Base-by-base conservation (phyloP, 192 early-diverging fungal genomes). In the Coemansia javaensis region DNA sequence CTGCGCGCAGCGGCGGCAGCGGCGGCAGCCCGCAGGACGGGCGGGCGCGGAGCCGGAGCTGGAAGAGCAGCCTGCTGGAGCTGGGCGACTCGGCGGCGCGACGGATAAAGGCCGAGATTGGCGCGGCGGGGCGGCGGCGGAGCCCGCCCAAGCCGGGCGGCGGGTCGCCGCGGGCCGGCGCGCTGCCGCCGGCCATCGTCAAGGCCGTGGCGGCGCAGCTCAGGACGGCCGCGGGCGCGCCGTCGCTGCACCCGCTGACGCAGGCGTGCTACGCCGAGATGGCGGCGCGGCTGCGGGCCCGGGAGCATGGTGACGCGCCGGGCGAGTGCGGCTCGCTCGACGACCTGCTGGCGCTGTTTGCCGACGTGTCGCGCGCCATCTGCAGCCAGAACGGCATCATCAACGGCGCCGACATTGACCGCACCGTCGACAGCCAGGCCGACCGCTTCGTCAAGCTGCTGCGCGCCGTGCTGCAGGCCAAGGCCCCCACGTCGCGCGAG, bases 401-500 rank as follows among this genome's bases (percentile, higher is more conserved):
- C 11, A 61, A 50, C 32, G 35, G 33, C 39, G 60, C 41, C 7
- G 66, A 59, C 16, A 37, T 64, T 11, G 25, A 50, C 4, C 61
- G 57, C 34, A 76, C 62, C 1, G 62, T 76, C n/a, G 59, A 57
- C 1, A 69, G 61, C 57, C 73, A 76, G 40, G 17, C 53, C 32
- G 43, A 46, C 15, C 55, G 56, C 18, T 69, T 76, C 43, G 44
- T 69, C 24, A 69, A 69, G 49, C 61, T 76, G 2, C 45, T 76
- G 11, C 56, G 66, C 9, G 33, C 49, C 4, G 56, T 68, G 11
- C 15, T 76, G 52, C 65, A 76, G 53, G 43, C 61, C 30, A 65
- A 69, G 46, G 63, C 63, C 10, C 63, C 63, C 36, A 53, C 64
- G 3, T 75, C 71, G 40, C 71, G 71, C 31, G 71, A 75, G 31